These are phyloP conservation scores for Zasmidium cellare DNA, from an alignment of 2,329 filamentous ascomycete genomes.

Conservation along the genomic window DNA sequence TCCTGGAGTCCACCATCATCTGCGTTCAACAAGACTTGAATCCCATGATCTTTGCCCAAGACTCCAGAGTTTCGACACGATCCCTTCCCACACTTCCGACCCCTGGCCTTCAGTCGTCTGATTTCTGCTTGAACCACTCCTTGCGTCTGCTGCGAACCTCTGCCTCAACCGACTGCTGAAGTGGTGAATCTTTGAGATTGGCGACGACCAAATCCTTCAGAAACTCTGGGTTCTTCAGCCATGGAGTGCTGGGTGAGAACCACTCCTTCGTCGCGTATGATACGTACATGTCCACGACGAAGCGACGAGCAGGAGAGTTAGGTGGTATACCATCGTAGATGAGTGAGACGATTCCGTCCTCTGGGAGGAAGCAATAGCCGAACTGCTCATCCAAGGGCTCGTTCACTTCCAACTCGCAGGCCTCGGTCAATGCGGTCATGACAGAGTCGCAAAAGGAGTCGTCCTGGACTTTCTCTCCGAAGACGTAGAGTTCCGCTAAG, in stretches of 20 bases:
- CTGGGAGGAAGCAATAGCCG: neutral
- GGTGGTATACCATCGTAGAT: conserved; percentile 6
- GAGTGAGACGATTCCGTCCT: neutral
- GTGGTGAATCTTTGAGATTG: neutral
- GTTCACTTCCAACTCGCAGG: neutral
- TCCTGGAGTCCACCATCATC: too few species aligned
- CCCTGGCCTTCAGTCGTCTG: too few species aligned
- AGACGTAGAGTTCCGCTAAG: conserved; percentile 4
- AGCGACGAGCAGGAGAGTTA: conserved; percentile 5
- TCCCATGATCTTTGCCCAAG: too few species aligned
- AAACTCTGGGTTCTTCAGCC: neutral
- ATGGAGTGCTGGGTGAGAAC: neutral
- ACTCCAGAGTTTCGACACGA: too few species aligned
- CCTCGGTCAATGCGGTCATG: neutral
- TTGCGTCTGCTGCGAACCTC: neutral
- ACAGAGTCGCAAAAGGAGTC: conserved; percentile 10
- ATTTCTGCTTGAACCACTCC: neutral
- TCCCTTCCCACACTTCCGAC: too few species aligned
- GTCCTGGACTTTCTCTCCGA: conserved; percentile 17
- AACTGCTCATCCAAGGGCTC: neutral
- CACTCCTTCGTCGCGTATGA: neutral
- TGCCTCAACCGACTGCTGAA: too few species aligned
- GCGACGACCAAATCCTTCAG: neutral
- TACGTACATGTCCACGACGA: conserved; percentile 5
- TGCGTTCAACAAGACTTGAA: too few species aligned